Base-by-base conservation (phyloP, 305 asterid genomes). In the Withania somnifera region DNA sequence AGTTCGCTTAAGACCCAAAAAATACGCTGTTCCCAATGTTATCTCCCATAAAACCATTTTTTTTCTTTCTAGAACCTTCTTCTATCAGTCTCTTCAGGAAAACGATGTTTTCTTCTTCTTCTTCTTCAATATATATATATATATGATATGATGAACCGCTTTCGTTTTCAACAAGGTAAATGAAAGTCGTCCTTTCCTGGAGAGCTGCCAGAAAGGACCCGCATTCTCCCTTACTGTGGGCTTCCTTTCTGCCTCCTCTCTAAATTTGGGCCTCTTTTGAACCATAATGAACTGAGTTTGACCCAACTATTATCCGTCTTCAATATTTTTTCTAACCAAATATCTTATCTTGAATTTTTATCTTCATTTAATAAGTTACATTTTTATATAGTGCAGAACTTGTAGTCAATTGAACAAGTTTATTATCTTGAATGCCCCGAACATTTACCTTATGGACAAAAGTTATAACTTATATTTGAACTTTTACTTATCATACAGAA, bases 1-100 rank as follows among this genome's bases (percentile, higher is more conserved):
- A 17, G 88, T 85, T 79, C 88, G 69, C 47, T 83, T 85, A 26
- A 85, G 38, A 40, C 88, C 88, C 47, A 85, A 50, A 47, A 85
- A 85, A 75, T 85, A 85, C 58, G 88, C 88, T 19, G 88, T 80
- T 28, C 79, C 88, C 42, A 85, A 75, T 42, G 88, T 76, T 34
- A 85, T 83, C 82, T 85, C 88, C 88, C 88, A 85, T 54, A 85
- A 47, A 53, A 85, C 89, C 83, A 58, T 66, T 34, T 34, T 34
- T n/a, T 71, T 66, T 64, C 69, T 80, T 57, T 77, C 19, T 83
- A 60, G 60, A 28, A 57, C 71, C 4, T 79, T 79, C 58, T 40
- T 79, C 58, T 78, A 34, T 14, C 19, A 26, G 20, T 61, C 3
- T 22, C 17, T 58, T 57, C 66, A 57, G 66, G 19, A 13, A 13